These are phyloP conservation scores for Dactylellina haptotyla DNA, from an alignment of 2,329 filamentous ascomycete species.

Conservation along the genomic window DNA sequence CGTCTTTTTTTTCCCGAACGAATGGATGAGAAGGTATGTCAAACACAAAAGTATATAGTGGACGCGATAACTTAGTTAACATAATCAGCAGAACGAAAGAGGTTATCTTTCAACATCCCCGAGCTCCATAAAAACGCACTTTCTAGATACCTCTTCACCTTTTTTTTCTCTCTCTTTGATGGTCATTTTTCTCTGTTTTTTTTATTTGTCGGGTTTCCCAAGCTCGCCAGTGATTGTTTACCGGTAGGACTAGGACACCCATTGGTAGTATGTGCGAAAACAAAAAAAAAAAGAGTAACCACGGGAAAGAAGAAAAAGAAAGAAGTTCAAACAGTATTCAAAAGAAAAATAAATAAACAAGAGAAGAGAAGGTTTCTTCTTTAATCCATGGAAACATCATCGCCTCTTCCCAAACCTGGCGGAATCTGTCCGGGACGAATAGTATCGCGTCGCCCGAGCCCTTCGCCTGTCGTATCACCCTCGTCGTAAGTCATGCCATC, in stretches of 20 bases:
- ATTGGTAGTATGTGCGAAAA: not conserved
- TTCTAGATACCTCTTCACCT: not conserved
- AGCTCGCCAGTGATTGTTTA: too few relatives aligned
- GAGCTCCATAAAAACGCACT: not conserved
- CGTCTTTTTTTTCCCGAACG: not conserved
- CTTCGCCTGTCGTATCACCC: constrained; percentile 51
- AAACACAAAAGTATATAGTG: not conserved
- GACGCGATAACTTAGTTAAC: too few relatives aligned
- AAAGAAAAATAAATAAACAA: constrained; percentile 2
- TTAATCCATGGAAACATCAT: constrained; percentile 23
- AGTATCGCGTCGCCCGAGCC: constrained; percentile 46
- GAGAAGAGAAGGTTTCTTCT: not conserved
- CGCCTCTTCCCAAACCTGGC: constrained; percentile 23
- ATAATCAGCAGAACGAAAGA: not conserved
- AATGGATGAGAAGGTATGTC: constrained; percentile 3
- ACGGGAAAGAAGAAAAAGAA: not conserved
- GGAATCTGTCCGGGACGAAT: constrained; percentile 51
- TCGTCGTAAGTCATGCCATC: constrained; percentile 59
- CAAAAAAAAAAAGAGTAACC: not conserved
- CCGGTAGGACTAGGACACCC: not conserved
- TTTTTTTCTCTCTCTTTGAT: not conserved
- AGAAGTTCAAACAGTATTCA: not conserved
- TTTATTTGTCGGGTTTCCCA: too few relatives aligned
- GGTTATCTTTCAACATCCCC: not conserved
- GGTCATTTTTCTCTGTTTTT: too few relatives aligned